Base-by-base conservation (phyloP, 2,329 filamentous ascomycete species). In the Reticulascus tulasneorum region DNA sequence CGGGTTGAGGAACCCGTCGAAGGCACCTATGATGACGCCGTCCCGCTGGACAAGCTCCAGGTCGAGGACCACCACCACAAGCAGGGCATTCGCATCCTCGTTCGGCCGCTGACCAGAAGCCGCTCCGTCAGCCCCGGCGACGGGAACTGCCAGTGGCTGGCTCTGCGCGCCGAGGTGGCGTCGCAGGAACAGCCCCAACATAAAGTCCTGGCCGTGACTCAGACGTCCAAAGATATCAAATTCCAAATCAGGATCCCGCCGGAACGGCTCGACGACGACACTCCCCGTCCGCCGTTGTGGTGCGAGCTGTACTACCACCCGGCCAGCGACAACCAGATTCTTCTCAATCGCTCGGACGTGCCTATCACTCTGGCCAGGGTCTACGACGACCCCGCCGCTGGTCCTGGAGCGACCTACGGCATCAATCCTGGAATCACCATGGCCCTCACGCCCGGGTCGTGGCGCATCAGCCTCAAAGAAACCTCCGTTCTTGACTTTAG, bases 241-340 rank as follows among this genome's bases (percentile, higher is more conserved):
- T 78, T 78, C 49, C 72, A 71, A 24, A 72, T 79, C 42, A 63
- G 68, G 32, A 74, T 79, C 38, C 75, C 74, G 5, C 64, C 66
- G 12, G 67, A 71, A 37, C 60, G 58, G 33, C 56, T 60, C 25
- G 62, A 69, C 38, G 57, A 57, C 27, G 62, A 64, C 28, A 59
- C 55, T 8, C 54, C 60, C 7, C 59, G 69, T 12, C 71, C 72
- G 12, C 65, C 69, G 5, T 48, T 79, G n/a, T 77, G 71, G 71
- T 78, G 73, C 52, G 73, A 78, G 52, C 59, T 79, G 23, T 79
- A 77, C 47, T 79, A 78, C 46, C 72, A 79, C 52, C 74, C 75
- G 12, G 61, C 67, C 44, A 77, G 74, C 56, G 75, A 79, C 51
- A 70, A 72, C 52, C 66, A 76, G 47, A 74, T 79, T 40, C 65